These are phyloP conservation scores for Podila verticillata DNA, from an alignment of 192 early-diverging fungal species.

Conservation along the genomic window DNA sequence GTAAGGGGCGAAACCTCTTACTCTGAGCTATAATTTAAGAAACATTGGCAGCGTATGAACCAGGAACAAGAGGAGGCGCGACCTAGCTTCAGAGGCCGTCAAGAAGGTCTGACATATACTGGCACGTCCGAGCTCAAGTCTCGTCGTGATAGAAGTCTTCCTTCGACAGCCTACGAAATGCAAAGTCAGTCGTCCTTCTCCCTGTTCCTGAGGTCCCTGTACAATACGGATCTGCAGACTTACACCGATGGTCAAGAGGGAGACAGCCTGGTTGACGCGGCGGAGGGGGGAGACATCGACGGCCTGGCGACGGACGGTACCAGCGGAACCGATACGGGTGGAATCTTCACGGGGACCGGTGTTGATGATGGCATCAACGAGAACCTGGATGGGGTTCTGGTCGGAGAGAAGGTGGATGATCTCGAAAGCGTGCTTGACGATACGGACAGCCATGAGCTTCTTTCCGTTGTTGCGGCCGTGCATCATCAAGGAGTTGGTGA, in stretches of 20 bases:
- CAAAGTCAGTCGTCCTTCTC: background rate
- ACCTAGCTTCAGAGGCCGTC: too few species aligned
- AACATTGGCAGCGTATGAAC: background rate
- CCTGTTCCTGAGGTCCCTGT: background rate
- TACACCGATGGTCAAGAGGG: slow-evolving; percentile 93
- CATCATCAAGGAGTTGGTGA: slow-evolving; percentile 99
- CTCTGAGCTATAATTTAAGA: slow-evolving; percentile 28
- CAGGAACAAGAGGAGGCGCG: too few species aligned
- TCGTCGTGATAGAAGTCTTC: too few species aligned
- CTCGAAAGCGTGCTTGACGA: slow-evolving; percentile 99
- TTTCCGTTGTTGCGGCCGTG: slow-evolving; percentile 99
- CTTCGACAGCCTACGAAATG: too few species aligned
- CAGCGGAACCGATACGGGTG: slow-evolving; percentile 96
- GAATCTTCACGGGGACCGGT: slow-evolving; percentile 99
- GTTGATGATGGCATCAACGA: slow-evolving; percentile 99
- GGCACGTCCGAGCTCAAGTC: too few species aligned
- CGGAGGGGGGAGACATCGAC: slow-evolving; percentile 99
- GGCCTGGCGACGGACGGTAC: slow-evolving; percentile 99
- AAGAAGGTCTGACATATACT: too few species aligned
- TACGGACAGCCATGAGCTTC: slow-evolving; percentile 98
- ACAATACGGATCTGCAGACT: slow-evolving; percentile 38
- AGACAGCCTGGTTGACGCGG: slow-evolving; percentile 96
- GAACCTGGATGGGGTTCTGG: slow-evolving; percentile 97
- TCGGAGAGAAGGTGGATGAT: slow-evolving; percentile 99
- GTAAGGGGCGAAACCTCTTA: slow-evolving; percentile 57